These are phyloP conservation scores for Entelexis paramagnoliae DNA, from an alignment of 1,139 yeast genomes.

Conservation along the genomic window DNA sequence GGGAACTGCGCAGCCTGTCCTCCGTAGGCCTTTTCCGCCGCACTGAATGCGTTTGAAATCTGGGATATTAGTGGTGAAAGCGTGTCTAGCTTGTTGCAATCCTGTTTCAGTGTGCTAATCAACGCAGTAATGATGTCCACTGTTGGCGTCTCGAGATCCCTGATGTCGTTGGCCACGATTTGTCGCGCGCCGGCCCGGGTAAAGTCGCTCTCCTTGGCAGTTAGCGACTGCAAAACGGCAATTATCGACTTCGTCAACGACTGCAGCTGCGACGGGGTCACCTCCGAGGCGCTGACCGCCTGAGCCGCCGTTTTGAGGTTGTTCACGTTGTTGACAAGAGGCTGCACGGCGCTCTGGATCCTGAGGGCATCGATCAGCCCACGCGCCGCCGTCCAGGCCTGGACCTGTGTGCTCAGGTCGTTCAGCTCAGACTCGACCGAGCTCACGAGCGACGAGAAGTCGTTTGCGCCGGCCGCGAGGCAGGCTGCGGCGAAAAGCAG, in stretches of 20 bases:
- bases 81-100: constrained; percentile 1
- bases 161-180: constrained; percentile 6
- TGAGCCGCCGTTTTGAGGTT: constrained; percentile 1
- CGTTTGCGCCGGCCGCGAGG: background rate
- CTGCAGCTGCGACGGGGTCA: background rate
- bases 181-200: background rate
- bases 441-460: background rate
- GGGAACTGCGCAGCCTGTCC: constrained; percentile 3
- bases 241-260: background rate
- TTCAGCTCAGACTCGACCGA: background rate
- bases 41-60: background rate
- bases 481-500: background rate
- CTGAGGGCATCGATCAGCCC: constrained; percentile 7
- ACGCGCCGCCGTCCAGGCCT: background rate
- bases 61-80: background rate
- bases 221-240: background rate
- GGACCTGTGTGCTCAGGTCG: background rate
- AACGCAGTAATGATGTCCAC: background rate
- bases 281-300: background rate
- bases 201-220: constrained; percentile 2
- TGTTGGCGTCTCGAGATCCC: constrained; percentile 6
- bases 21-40: background rate
- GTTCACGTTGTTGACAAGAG: background rate
- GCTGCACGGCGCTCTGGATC: constrained; percentile 4
- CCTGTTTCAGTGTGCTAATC: background rate